Conservation (phyloP, 352 stramenopile genomes). For the Phytophthora agathidicida region DNA sequence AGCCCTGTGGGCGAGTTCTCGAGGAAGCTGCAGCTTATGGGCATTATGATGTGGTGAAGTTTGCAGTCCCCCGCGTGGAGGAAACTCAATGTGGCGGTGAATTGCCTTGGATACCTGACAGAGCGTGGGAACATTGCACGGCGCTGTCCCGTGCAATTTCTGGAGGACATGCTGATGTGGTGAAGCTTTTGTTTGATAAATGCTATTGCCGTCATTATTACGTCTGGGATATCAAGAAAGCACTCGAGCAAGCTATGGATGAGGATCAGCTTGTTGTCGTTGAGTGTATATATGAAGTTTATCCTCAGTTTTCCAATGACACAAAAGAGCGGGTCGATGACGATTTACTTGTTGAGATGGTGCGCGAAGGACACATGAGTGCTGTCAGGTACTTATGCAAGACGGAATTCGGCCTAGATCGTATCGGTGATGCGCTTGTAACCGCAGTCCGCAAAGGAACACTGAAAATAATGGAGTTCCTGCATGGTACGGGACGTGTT, state of each 20-base stretch:
- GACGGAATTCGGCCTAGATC: background rate
- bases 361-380: background rate
- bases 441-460: background rate
- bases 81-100: no score
- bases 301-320: no score
- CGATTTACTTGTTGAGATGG: slow-evolving; percentile 1
- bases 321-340: no score
- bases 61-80: no score
- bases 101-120: no score
- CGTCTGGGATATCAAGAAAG: background rate
- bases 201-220: background rate
- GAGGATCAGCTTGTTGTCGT: background rate
- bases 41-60: background rate
- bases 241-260: slow-evolving; percentile 1
- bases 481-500: background rate
- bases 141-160: background rate
- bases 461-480: background rate
- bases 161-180: background rate
- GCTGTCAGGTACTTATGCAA: slow-evolving; percentile 1
- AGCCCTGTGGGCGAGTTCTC: no score
- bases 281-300: background rate
- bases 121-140: background rate
- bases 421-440: background rate
- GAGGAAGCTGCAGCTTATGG: background rate
- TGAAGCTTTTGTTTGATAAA: slow-evolving; percentile 4